Evolutionary conservation across 2,329 filamentous ascomycete genomes (phyloP).

Genomic region (Cladosporium sp.): DNA sequence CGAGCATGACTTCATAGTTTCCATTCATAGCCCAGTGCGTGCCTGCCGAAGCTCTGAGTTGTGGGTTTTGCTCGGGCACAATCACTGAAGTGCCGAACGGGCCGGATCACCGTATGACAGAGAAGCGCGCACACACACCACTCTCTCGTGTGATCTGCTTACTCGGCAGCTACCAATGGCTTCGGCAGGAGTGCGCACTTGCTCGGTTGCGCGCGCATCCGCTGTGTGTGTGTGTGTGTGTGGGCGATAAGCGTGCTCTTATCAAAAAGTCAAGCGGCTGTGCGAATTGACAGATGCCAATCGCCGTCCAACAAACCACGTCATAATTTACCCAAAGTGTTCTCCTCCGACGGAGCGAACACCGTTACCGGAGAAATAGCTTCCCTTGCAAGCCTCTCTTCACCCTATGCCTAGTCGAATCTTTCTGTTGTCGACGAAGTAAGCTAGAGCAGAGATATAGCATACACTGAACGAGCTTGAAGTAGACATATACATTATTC

Average conservation of each 20-base stretch:
- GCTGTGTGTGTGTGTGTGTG: neutral
- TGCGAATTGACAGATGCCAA: slow-evolving; percentile 6
- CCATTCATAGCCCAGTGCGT: neutral
- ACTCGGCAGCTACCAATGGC: neutral
- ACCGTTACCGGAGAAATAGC: neutral
- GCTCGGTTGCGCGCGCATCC: neutral
- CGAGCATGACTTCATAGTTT: slow-evolving; percentile 16
- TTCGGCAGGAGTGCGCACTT: neutral
- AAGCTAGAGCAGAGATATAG: neutral
- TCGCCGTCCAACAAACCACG: neutral
- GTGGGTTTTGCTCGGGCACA: neutral
- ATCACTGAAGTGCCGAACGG: neutral
- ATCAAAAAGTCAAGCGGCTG: neutral
- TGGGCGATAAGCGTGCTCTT: neutral
- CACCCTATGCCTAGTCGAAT: neutral
- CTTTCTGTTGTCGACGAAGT: too few relatives aligned
- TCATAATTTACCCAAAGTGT: neutral
- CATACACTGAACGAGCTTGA: neutral
- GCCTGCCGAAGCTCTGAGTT: neutral
- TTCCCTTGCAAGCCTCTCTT: neutral
- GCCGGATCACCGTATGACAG: neutral
- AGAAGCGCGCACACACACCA: neutral
- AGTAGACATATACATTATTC: neutral
- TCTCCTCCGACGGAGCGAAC: neutral
- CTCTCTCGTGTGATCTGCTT: neutral